These are phyloP conservation scores for Globisporangium paddicum DNA, from an alignment of 352 stramenopile species.

Conservation along the genomic window DNA sequence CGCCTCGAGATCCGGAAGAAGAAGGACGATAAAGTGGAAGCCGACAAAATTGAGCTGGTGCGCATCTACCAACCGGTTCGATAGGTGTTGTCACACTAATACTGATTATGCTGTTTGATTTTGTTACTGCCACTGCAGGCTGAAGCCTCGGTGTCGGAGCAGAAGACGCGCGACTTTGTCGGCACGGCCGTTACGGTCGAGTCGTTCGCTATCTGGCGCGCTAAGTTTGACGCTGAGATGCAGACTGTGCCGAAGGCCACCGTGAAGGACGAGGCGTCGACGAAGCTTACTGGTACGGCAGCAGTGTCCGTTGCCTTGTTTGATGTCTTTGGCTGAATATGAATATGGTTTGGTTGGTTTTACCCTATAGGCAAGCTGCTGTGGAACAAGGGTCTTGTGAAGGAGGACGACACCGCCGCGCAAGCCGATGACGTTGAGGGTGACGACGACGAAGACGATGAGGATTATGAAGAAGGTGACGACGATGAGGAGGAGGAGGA, in stretches of 20 bases:
- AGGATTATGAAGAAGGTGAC: slow-evolving; percentile 27
- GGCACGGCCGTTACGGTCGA: slow-evolving; percentile 78
- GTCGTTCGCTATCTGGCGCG: slow-evolving; percentile 66
- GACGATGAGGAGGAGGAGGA: slow-evolving; percentile 21
- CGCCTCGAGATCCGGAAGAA: slow-evolving; percentile 80
- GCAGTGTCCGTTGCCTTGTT: neutral
- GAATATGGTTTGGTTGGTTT: neutral
- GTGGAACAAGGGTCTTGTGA: slow-evolving; percentile 71
- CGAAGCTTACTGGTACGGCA: slow-evolving; percentile 69
- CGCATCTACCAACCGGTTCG: neutral
- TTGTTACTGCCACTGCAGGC: neutral
- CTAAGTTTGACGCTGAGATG: slow-evolving; percentile 72
- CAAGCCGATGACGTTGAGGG: slow-evolving; percentile 40
- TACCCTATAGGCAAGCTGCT: slow-evolving; percentile 41
- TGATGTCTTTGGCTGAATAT: neutral
- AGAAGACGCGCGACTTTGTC: slow-evolving; percentile 15
- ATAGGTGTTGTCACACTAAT: neutral
- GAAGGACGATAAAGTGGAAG: slow-evolving; percentile 65
- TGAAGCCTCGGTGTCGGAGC: slow-evolving; percentile 6
- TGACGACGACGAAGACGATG: slow-evolving; percentile 37
- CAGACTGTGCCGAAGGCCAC: slow-evolving; percentile 31
- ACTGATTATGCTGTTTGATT: neutral
- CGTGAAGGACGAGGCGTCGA: slow-evolving; percentile 59
- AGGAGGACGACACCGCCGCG: slow-evolving; percentile 44
- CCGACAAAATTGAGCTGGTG: slow-evolving; percentile 40